Conservation (phyloP, 768 basidiomycete species). For the Tephrocybe sp. region DNA sequence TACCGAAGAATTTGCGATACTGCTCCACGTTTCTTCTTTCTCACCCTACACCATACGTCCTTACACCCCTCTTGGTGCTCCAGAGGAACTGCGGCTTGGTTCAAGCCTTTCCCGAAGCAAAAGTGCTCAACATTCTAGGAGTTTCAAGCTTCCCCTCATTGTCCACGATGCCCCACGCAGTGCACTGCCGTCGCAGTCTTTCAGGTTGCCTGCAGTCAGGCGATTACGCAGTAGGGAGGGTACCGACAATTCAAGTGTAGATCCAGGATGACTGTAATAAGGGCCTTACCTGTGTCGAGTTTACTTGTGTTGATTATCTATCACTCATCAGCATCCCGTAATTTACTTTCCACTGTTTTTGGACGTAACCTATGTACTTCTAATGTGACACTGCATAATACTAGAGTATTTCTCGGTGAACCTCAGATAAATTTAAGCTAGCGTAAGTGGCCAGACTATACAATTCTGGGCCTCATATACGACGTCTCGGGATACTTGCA, state of each 20-base stretch:
- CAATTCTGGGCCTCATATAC: no score
- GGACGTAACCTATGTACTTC: no score
- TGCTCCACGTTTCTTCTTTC: constrained; percentile 84
- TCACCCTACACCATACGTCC: constrained; percentile 58
- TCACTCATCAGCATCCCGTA: no score
- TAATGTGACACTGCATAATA: no score
- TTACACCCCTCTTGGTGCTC: constrained; percentile 55
- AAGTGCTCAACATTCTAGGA: constrained; percentile 49
- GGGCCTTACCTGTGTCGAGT: background rate
- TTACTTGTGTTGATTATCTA: background rate
- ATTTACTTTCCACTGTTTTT: no score
- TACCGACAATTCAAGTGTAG: constrained; percentile 4
- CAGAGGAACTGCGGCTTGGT: constrained; percentile 51
- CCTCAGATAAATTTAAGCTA: no score
- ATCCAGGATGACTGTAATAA: constrained; percentile 19
- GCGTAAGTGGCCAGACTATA: no score
- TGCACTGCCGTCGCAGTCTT: constrained; percentile 26
- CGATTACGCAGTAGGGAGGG: constrained; percentile 15
- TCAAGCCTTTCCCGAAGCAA: constrained; percentile 60
- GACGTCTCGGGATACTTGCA: no score
- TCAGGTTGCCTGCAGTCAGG: constrained; percentile 16
- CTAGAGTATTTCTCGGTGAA: no score
- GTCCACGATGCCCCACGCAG: constrained; percentile 51
- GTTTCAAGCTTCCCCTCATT: constrained; percentile 35
- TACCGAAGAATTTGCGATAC: constrained; percentile 85